phyloP scores from a whole-genome alignment of 805 yeast genomes.

The Blastobotrys americana region DNA sequence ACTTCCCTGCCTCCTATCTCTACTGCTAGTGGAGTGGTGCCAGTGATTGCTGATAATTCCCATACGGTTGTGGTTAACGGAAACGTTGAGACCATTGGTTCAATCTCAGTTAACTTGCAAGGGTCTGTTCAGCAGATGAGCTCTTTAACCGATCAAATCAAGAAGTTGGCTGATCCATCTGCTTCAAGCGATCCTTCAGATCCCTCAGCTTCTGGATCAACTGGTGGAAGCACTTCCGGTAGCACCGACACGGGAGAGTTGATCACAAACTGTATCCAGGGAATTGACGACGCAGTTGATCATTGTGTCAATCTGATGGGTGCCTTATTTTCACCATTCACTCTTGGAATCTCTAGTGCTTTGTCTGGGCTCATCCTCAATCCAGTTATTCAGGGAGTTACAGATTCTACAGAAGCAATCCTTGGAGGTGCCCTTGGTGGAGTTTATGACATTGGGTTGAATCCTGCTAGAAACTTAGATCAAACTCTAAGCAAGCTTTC shows the following conservation, averaged over 20 bases:
- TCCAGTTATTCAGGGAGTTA: background rate
- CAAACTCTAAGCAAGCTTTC: background rate
- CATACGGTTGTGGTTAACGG: background rate
- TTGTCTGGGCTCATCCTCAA: background rate
- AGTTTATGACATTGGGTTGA: background rate
- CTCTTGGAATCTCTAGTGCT: background rate
- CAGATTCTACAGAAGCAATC: background rate
- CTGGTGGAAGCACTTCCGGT: background rate
- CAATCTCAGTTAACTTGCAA: background rate
- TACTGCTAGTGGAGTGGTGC: background rate
- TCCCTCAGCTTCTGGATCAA: background rate
- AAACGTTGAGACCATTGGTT: background rate
- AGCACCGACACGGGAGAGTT: background rate
- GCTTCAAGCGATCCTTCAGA: background rate
- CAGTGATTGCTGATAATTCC: background rate
- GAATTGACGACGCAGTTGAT: background rate
- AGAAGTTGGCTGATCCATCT: background rate
- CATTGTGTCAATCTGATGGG: background rate
- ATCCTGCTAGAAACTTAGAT: background rate
- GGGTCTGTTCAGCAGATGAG: background rate
- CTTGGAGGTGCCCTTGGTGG: background rate
- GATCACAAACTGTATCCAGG: background rate
- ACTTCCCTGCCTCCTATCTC: background rate
- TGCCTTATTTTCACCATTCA: background rate
- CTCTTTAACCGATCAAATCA: background rate